A percentile compares a stretch with the other conserved stretches of the same genome.
These are phyloP conservation scores for Dactylella cylindrospora DNA, from an alignment of 2,329 filamentous ascomycete genomes.

Conservation along the genomic window DNA sequence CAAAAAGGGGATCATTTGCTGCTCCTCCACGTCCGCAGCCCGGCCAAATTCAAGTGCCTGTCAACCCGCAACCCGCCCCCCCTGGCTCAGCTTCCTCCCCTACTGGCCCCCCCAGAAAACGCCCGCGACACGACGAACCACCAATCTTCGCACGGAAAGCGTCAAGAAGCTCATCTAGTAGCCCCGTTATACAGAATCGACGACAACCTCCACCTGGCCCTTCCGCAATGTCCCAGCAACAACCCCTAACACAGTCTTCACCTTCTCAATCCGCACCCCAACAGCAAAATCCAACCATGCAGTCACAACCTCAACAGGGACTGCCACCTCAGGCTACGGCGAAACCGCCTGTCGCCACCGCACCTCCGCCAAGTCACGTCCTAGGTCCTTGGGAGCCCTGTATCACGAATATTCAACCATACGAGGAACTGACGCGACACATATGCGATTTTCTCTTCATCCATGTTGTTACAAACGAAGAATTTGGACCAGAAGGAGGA, in stretches of 20 bases:
- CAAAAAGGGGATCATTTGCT: conserved; percentile 33
- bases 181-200: conserved; percentile 53
- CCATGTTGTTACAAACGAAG: conserved; percentile 68
- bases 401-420: conserved; percentile 69
- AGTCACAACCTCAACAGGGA: conserved; percentile 45
- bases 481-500: conserved; percentile 63
- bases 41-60: conserved; percentile 29
- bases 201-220: conserved; percentile 46
- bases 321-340: conserved; percentile 46
- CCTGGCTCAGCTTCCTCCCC: conserved; percentile 39
- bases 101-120: conserved; percentile 55
- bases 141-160: conserved; percentile 58
- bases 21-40: conserved; percentile 31
- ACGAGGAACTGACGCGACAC: conserved; percentile 71
- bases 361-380: conserved; percentile 46
- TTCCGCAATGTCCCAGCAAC: conserved; percentile 47
- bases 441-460: conserved; percentile 81
- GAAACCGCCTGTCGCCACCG: conserved; percentile 46
- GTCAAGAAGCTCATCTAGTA: conserved; percentile 53
- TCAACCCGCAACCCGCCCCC: conserved; percentile 43
- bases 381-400: conserved; percentile 64
- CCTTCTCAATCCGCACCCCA: conserved; percentile 38
- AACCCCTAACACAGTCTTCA: conserved; percentile 49
- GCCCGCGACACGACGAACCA: conserved; percentile 58
- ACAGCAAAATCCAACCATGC: conserved; percentile 45